These are phyloP conservation scores for Neonectria sp. DNA, from an alignment of 2,329 filamentous ascomycete genomes.

Conservation along the genomic window DNA sequence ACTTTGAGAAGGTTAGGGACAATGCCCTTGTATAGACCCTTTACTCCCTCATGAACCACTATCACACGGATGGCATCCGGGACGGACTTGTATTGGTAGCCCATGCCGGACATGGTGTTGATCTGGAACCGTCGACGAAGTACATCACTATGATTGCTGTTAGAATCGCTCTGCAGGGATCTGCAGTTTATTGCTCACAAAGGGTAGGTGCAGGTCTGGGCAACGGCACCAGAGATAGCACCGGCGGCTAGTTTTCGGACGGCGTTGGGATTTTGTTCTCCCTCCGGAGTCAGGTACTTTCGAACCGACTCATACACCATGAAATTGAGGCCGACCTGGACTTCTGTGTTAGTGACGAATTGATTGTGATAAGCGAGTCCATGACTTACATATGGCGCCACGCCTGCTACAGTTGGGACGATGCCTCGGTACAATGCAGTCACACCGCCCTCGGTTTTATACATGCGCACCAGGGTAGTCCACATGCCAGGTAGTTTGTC, in stretches of 20 bases:
- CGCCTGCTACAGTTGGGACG: slow-evolving; percentile 92
- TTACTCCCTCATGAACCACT: slow-evolving; percentile 84
- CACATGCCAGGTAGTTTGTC: slow-evolving; percentile 92
- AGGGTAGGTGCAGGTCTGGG: slow-evolving; percentile 98
- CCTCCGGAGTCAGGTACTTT: slow-evolving; percentile 87
- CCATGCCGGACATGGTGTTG: slow-evolving; percentile 99
- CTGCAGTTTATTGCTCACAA: slow-evolving; percentile 75
- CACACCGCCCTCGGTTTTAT: slow-evolving; percentile 90
- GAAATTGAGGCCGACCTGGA: slow-evolving; percentile 92
- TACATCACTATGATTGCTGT: slow-evolving; percentile 76
- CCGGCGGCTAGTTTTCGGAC: slow-evolving; percentile 89
- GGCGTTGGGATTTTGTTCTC: slow-evolving; percentile 85
- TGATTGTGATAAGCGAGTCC: not conserved
- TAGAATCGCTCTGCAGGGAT: slow-evolving; percentile 40
- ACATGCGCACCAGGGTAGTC: slow-evolving; percentile 85
- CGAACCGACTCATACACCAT: slow-evolving; percentile 97
- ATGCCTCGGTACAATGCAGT: slow-evolving; percentile 94
- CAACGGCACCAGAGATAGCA: slow-evolving; percentile 94
- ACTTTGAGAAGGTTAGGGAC: slow-evolving; percentile 97
- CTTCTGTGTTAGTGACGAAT: slow-evolving; percentile 19
- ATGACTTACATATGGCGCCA: slow-evolving; percentile 86
- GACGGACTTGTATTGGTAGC: slow-evolving; percentile 93
- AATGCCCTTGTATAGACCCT: slow-evolving; percentile 95
- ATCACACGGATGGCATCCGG: slow-evolving; percentile 88
- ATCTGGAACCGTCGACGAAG: slow-evolving; percentile 95